These are phyloP conservation scores for Entomortierella beljakovae DNA, from an alignment of 192 early-diverging fungal species.

Conservation along the genomic window DNA sequence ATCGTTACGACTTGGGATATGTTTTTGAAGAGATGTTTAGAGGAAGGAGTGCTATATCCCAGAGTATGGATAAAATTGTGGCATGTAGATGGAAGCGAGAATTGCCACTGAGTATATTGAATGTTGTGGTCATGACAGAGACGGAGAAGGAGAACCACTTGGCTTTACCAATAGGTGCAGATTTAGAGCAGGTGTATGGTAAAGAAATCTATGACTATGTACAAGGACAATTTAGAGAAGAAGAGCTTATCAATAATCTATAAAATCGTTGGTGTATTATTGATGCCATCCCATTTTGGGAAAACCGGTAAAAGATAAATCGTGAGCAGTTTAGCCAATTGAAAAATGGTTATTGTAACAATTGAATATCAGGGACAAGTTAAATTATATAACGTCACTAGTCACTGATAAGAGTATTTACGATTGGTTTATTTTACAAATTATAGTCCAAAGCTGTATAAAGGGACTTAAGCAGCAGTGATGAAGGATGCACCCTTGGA, in stretches of 20 bases:
- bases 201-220: constrained; percentile 65
- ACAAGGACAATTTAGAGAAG: constrained; percentile 59
- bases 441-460: background rate
- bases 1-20: constrained; percentile 83
- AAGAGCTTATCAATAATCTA: constrained; percentile 37
- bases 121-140: constrained; percentile 88
- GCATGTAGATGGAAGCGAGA: constrained; percentile 82
- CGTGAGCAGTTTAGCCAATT: background rate
- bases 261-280: background rate
- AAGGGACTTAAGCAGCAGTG: constrained; percentile 8
- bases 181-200: constrained; percentile 64
- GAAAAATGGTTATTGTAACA: no score
- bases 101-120: constrained; percentile 73
- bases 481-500: constrained; percentile 87
- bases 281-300: no score
- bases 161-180: constrained; percentile 51
- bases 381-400: no score
- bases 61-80: constrained; percentile 74
- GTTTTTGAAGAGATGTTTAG: constrained; percentile 93
- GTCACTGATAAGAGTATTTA: no score
- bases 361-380: no score
- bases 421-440: background rate
- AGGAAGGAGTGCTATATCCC: constrained; percentile 81
- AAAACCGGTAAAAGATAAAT: background rate
- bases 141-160: constrained; percentile 77